Percentiles rank a stretch among this genome's conserved stretches.
Evolutionary conservation across 805 yeast genomes (phyloP).

Genomic region (Kodamaea nitidulidarum): DNA sequence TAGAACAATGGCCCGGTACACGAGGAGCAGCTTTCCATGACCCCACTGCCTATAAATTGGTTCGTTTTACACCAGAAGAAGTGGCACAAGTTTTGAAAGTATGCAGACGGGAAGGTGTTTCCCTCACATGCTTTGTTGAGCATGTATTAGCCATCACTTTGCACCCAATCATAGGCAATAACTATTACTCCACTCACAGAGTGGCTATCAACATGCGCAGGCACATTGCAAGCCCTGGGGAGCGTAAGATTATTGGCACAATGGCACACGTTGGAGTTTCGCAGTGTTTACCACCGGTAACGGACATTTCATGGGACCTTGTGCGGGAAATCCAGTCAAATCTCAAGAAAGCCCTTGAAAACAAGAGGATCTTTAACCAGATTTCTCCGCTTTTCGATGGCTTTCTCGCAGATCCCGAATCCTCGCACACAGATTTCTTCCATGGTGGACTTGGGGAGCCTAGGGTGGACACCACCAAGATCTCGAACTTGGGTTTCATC

Average conservation of each 20-base stretch:
- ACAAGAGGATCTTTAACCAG: constrained; percentile 22
- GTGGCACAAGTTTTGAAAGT: constrained; percentile 19
- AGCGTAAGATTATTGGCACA: constrained; percentile 28
- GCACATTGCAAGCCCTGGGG: constrained; percentile 16
- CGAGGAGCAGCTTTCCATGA: constrained; percentile 16
- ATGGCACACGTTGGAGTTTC: constrained; percentile 32
- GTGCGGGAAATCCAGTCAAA: constrained; percentile 20
- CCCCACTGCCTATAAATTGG: constrained; percentile 22
- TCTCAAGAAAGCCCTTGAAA: constrained; percentile 17
- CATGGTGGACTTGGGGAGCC: constrained; percentile 18
- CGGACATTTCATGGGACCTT: constrained; percentile 30
- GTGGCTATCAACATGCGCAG: constrained; percentile 35
- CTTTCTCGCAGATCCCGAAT: constrained; percentile 10
- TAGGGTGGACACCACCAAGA: constrained; percentile 29
- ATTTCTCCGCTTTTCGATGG: constrained; percentile 17
- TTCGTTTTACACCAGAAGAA: constrained; percentile 25
- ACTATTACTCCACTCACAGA: constrained; percentile 20
- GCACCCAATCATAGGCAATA: constrained; percentile 25
- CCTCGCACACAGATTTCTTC: constrained; percentile 22
- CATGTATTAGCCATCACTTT: constrained; percentile 24
- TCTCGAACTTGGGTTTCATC: constrained; percentile 35
- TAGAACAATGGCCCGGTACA: constrained; percentile 31
- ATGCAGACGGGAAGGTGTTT: constrained; percentile 28
- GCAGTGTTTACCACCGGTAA: constrained; percentile 28
- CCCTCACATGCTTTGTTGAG: constrained; percentile 31